Evolutionary conservation across 208 protist species (phyloP), one percentile per base, ranked within the genome.

Genomic region (Wallacemonas rigidus): DNA sequence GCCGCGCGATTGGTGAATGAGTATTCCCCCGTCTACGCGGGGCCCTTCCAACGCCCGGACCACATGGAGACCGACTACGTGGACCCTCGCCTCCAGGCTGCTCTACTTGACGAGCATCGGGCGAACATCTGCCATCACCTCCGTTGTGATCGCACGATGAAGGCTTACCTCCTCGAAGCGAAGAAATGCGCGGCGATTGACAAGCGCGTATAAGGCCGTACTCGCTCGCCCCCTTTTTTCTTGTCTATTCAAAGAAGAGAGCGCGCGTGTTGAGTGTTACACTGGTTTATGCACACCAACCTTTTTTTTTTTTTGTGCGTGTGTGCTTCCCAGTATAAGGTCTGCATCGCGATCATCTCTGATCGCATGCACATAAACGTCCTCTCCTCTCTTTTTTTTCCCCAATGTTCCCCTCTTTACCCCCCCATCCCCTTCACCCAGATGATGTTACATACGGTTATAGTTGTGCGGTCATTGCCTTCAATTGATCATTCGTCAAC

Each of bases 31-130:
- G 15, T 60, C 14, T 80, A 90, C 71, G 89, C 90, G 58, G 77
- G 50, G 56, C 82, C 83, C 8, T 78, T 51, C 55, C 54, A 58
- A 54, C 78, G 76, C 12, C 40, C 67, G 2, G 58, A 61, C 36
- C 69, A 84, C 50, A 82, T 83, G 71, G 81, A 57, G 14, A 81
- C 48, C 36, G 69, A 57, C 4, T 87, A 88, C 70, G 63, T 92
- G 12, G 72, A 91, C 56, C 68, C 77, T 9, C 71, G 91, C 39
- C 75, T 96, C 14, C 65, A 47, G 14, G 57, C 76, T 17, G 50
- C 76, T 4, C 82, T 96, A 40, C 47, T 76, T 12, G 88, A 94
- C n/a, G 91, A 96, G 48, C 82, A 82, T 26, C 74, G 80, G 43
- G 44, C 38, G 0, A 79, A 81, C 38, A 65, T 76, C 9, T 64